Evolutionary conservation across 192 early-diverging fungal species (phyloP).

Genomic region (Gigaspora rosea): DNA sequence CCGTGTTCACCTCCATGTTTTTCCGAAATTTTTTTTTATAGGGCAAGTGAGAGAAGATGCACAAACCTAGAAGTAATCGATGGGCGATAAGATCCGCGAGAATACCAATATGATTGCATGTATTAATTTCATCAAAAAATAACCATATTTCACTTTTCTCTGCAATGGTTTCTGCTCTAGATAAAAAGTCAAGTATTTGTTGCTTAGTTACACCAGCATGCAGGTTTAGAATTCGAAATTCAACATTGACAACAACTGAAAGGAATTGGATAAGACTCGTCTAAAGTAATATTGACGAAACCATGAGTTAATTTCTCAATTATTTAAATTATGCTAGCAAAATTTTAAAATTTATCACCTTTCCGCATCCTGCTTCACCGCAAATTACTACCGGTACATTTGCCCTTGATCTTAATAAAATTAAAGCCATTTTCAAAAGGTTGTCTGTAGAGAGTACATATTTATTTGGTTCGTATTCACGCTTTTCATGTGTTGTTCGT

Average conservation of each 20-base stretch:
- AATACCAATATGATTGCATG: no score
- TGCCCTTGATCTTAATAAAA: conserved; percentile 23
- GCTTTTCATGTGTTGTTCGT: background rate
- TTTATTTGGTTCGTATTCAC: background rate
- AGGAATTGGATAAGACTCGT: conserved; percentile 27
- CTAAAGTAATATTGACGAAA: background rate
- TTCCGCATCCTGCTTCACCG: conserved; percentile 31
- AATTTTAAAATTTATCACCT: conserved; percentile 2
- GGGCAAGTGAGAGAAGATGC: no score
- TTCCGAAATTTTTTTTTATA: no score
- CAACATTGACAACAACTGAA: conserved; percentile 17
- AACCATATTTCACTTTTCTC: background rate
- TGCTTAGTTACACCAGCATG: conserved; percentile 28
- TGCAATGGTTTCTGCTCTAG: background rate
- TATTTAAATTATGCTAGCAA: background rate
- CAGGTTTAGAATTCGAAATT: background rate
- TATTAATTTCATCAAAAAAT: no score
- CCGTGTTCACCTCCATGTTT: no score
- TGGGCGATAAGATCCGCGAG: no score
- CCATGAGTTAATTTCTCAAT: background rate
- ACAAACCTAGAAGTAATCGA: no score
- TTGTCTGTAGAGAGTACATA: conserved; percentile 32
- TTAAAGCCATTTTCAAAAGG: conserved; percentile 29
- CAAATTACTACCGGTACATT: conserved; percentile 23
- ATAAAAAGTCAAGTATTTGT: conserved; percentile 25